These are phyloP conservation scores for Lentinus brumalis DNA, from an alignment of 768 basidiomycete genomes.

Conservation along the genomic window DNA sequence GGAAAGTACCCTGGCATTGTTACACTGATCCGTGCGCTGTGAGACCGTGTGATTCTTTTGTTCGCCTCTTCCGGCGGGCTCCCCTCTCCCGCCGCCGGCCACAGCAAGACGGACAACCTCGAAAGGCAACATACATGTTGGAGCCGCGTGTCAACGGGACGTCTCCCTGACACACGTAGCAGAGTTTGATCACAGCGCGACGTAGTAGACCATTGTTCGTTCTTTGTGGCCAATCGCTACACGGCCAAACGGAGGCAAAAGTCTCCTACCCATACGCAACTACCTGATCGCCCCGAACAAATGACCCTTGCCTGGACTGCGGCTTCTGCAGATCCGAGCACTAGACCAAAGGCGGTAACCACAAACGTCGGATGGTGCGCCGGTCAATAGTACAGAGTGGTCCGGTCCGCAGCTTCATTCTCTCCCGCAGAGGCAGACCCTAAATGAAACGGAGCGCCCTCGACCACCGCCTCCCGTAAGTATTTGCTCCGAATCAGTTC, in stretches of 20 bases:
- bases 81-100: neutral
- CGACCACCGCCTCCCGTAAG: constrained; percentile 73
- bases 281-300: too few species aligned
- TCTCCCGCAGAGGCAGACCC: constrained; percentile 7
- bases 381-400: neutral
- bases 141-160: neutral
- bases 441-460: constrained; percentile 40
- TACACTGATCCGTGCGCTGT: neutral
- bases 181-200: neutral
- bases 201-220: constrained; percentile 1
- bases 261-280: neutral
- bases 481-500: constrained; percentile 72
- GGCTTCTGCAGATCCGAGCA: too few species aligned
- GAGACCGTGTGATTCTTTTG: neutral
- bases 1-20: neutral
- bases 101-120: neutral
- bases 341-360: neutral
- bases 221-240: neutral
- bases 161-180: too few species aligned
- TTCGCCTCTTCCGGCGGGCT: neutral
- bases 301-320: too few species aligned
- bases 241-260: constrained; percentile 1
- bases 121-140: neutral
- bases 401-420: constrained; percentile 23
- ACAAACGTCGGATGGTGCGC: neutral